These are phyloP conservation scores for Platanthera guangdongensis DNA, from an alignment of 106 monocot species.

Conservation along the genomic window DNA sequence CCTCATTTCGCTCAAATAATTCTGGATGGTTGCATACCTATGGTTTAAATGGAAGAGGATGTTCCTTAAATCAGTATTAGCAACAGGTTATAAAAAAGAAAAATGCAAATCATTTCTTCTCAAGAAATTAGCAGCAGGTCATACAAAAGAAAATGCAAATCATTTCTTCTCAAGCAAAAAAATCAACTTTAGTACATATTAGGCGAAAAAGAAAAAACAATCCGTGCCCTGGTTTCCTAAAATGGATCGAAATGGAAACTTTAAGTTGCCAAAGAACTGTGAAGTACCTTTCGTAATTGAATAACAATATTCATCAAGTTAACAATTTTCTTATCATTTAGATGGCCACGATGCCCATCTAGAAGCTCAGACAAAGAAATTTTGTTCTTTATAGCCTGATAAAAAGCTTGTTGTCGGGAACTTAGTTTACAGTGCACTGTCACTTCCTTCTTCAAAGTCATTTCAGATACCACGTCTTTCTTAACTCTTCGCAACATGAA, in stretches of 20 bases:
- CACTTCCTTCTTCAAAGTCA: conserved; percentile 90
- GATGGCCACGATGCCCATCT: conserved; percentile 66
- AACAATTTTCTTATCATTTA: conserved; percentile 83
- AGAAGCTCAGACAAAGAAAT: conserved; percentile 88
- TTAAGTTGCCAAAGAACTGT: background rate
- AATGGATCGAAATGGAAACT: background rate
- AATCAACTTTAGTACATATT: background rate
- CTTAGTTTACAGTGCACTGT: conserved; percentile 93
- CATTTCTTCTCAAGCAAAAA: background rate
- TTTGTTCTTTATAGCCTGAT: conserved; percentile 98
- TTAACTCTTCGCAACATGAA: conserved; percentile 95
- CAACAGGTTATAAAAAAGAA: background rate
- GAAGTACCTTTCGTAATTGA: conserved; percentile 78
- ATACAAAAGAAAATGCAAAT: background rate
- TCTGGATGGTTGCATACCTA: conserved; percentile 99
- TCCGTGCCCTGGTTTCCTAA: background rate
- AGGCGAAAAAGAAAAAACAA: background rate
- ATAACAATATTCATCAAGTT: conserved; percentile 99
- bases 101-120: background rate
- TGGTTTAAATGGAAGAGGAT: conserved; percentile 7
- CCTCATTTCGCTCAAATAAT: conserved; percentile 97
- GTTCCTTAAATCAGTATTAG: background rate
- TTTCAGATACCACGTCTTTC: conserved; percentile 96
- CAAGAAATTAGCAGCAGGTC: background rate
- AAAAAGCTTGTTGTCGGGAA: conserved; percentile 93